These are phyloP conservation scores for Trifolium subterraneum DNA, from an alignment of 306 rosid genomes.

Conservation along the genomic window DNA sequence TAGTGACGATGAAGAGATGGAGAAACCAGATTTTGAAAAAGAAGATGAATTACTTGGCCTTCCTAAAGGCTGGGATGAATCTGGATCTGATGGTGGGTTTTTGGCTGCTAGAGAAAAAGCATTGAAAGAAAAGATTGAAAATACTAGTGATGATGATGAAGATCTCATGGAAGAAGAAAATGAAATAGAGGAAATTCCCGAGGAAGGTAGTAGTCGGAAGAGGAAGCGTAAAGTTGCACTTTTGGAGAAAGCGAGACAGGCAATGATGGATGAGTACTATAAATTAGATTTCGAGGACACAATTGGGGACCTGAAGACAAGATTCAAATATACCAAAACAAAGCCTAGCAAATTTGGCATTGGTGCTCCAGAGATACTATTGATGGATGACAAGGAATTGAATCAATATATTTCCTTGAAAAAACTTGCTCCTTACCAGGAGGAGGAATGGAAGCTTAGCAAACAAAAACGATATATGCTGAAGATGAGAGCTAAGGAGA, in stretches of 20 bases:
- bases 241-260: conserved; percentile 80
- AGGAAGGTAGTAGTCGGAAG: conserved; percentile 65
- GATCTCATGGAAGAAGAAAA: conserved; percentile 45
- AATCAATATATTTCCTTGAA: conserved; percentile 80
- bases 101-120: conserved; percentile 67
- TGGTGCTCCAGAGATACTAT: conserved; percentile 57
- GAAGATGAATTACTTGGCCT: conserved; percentile 92
- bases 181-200: conserved; percentile 34
- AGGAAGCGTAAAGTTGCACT: conserved; percentile 79
- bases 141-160: conserved; percentile 43
- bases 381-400: conserved; percentile 80
- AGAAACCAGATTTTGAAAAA: conserved; percentile 82
- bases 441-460: conserved; percentile 64
- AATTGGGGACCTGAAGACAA: conserved; percentile 85
- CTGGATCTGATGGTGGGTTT: conserved; percentile 67
- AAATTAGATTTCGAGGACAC: conserved; percentile 87
- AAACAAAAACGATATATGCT: conserved; percentile 60
- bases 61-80: conserved; percentile 69
- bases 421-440: conserved; percentile 82
- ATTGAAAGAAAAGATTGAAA: conserved; percentile 56
- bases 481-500: conserved; percentile 69
- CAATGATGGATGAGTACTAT: conserved; percentile 92
- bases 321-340: conserved; percentile 89
- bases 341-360: conserved; percentile 73
- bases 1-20: conserved; percentile 56